A percentile compares a stretch with the other conserved stretches of the same genome.
Conservation (phyloP, 306 rosid species). For the Cicer bijugum region DNA sequence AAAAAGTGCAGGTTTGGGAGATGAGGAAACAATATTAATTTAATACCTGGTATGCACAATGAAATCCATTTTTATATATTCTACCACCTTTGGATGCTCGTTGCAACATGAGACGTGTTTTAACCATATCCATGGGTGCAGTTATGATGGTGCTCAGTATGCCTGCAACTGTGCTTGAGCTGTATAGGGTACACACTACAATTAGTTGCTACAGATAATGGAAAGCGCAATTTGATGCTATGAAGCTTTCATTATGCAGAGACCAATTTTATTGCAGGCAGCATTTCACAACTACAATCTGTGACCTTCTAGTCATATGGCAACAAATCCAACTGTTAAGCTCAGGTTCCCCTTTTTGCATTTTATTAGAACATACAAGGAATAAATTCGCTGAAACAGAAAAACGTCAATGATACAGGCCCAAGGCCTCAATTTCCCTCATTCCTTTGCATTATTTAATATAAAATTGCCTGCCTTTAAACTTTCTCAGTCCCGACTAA, state of each 20-base stretch:
- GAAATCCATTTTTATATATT: conserved; percentile 75
- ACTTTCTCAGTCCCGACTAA: background rate
- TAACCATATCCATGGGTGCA: conserved; percentile 91
- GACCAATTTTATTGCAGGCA: background rate
- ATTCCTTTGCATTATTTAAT: background rate
- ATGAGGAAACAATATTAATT: conserved; percentile 16
- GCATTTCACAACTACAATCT: background rate
- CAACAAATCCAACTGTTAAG: background rate
- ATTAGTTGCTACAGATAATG: conserved; percentile 42
- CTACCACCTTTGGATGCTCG: conserved; percentile 60
- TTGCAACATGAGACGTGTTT: conserved; percentile 98
- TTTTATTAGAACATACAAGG: conserved; percentile 1
- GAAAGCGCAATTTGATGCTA: no score
- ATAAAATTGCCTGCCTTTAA: background rate
- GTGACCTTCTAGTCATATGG: background rate
- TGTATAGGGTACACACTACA: conserved; percentile 49
- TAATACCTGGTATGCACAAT: conserved; percentile 82
- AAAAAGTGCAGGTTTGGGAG: conserved; percentile 6
- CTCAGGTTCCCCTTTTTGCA: background rate
- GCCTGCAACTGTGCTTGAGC: conserved; percentile 87
- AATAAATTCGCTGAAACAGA: conserved; percentile 13
- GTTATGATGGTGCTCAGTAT: conserved; percentile 74
- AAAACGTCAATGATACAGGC: background rate
- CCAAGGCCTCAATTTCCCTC: background rate
- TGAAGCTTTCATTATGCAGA: no score